Conservation (phyloP, 192 early-diverging fungal genomes). For the Pilobolus umbonatus region DNA sequence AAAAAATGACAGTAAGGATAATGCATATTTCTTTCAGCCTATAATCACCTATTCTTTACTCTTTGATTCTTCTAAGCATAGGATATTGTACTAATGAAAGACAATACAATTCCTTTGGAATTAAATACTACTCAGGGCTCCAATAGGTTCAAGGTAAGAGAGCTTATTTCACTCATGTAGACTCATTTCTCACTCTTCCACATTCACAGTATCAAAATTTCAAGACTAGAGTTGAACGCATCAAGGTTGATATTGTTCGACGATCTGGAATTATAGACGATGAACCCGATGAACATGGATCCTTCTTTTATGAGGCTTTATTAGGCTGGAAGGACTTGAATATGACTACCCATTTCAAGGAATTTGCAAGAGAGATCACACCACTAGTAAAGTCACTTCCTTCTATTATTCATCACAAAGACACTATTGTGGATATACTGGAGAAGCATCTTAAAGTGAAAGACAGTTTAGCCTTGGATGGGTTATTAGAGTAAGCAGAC, state of each 20-base stretch:
- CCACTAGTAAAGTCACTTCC: slow-evolving; percentile 69
- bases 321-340: slow-evolving; percentile 88
- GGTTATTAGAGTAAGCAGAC: slow-evolving; percentile 70
- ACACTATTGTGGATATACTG: slow-evolving; percentile 61
- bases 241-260: slow-evolving; percentile 81
- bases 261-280: slow-evolving; percentile 55
- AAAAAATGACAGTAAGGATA: no score
- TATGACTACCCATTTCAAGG: slow-evolving; percentile 73
- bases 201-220: slow-evolving; percentile 71
- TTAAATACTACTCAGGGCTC: slow-evolving; percentile 62
- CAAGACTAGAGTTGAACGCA: slow-evolving; percentile 59
- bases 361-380: slow-evolving; percentile 63
- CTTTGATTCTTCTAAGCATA: background rate
- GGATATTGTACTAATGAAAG: slow-evolving; percentile 31
- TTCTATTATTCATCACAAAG: slow-evolving; percentile 89
- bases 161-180: background rate
- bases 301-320: slow-evolving; percentile 83
- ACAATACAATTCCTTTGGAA: slow-evolving; percentile 41
- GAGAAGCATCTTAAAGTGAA: slow-evolving; percentile 59
- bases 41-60: no score
- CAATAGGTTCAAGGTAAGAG: slow-evolving; percentile 61
- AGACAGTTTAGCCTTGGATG: slow-evolving; percentile 69
- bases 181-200: background rate
- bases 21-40: no score
- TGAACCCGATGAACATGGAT: slow-evolving; percentile 56